These are phyloP conservation scores for Domatiomyces catenatus DNA, from an alignment of 2,329 filamentous ascomycete genomes.

Conservation along the genomic window DNA sequence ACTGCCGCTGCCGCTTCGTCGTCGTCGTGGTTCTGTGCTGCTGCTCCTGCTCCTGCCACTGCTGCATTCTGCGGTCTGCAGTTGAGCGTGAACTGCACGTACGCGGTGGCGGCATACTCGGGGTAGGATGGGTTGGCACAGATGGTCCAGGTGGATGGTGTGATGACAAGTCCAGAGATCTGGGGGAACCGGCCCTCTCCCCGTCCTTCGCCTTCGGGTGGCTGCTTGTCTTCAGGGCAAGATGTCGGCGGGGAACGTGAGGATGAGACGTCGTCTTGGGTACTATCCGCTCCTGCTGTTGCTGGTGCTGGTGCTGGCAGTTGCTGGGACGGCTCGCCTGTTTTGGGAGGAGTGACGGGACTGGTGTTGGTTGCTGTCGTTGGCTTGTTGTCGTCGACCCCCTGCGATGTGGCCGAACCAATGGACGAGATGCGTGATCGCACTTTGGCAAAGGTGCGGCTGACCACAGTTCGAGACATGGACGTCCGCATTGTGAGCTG, in stretches of 20 bases:
- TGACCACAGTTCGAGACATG: not conserved
- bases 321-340: no score
- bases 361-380: not conserved
- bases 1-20: not conserved
- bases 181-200: not conserved
- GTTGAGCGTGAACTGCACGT: constrained; percentile 8
- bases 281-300: not conserved
- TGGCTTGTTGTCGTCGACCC: not conserved
- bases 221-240: not conserved
- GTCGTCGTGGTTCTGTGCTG: not conserved
- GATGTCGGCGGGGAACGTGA: not conserved
- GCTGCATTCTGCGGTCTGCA: constrained; percentile 4
- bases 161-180: constrained; percentile 5
- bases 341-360: not conserved
- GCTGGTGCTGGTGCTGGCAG: no score
- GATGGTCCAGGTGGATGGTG: constrained; percentile 5
- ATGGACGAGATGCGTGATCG: not conserved
- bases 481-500: not conserved
- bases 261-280: not conserved
- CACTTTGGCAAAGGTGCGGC: not conserved
- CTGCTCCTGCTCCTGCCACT: not conserved
- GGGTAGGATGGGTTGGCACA: constrained; percentile 1
- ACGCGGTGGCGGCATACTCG: constrained; percentile 5
- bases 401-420: not conserved
- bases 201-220: not conserved